A percentile compares a stretch with the other conserved stretches of the same genome.
Evolutionary conservation across 192 early-diverging fungal species (phyloP).

Genomic region (Coemansia sp.): DNA sequence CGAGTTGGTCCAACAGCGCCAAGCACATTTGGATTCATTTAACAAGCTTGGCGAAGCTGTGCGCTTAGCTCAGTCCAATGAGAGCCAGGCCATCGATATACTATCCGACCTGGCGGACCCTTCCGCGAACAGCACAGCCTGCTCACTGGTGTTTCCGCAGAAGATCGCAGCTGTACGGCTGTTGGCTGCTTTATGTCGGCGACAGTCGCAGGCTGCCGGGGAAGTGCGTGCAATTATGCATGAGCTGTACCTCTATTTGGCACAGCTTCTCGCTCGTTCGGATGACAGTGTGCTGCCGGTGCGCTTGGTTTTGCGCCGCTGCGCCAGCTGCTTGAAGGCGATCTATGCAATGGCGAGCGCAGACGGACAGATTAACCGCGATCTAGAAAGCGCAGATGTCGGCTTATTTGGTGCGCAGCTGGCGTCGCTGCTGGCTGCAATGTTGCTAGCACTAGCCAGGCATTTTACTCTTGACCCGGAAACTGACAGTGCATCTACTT

Average conservation of each 20-base stretch:
- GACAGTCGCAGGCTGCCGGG: not conserved
- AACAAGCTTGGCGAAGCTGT: slow-evolving; percentile 13
- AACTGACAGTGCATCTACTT: slow-evolving; percentile 2
- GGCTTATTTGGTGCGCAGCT: not conserved
- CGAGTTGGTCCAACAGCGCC: slow-evolving; percentile 13
- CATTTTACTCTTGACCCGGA: slow-evolving; percentile 18
- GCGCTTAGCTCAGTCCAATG: slow-evolving; percentile 4
- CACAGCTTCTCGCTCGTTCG: slow-evolving; percentile 9
- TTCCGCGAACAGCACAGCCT: not conserved
- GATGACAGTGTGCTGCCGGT: not conserved
- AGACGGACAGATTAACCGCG: not conserved
- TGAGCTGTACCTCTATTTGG: slow-evolving; percentile 26
- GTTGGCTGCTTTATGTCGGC: slow-evolving; percentile 16
- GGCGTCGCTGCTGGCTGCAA: slow-evolving; percentile 13
- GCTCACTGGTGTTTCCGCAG: slow-evolving; percentile 22
- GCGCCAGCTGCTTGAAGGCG: slow-evolving; percentile 11
- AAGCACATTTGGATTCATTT: slow-evolving; percentile 9
- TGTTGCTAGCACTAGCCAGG: slow-evolving; percentile 15
- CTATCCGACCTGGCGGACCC: not conserved
- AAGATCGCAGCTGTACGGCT: slow-evolving; percentile 21
- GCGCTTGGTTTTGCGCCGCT: slow-evolving; percentile 3
- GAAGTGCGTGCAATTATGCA: slow-evolving; percentile 12
- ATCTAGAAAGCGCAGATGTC: not conserved
- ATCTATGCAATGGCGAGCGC: slow-evolving; percentile 4
- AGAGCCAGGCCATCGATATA: slow-evolving; percentile 3